Evolutionary conservation across 306 rosid genomes (phyloP).

Genomic region (Vigna angularis): DNA sequence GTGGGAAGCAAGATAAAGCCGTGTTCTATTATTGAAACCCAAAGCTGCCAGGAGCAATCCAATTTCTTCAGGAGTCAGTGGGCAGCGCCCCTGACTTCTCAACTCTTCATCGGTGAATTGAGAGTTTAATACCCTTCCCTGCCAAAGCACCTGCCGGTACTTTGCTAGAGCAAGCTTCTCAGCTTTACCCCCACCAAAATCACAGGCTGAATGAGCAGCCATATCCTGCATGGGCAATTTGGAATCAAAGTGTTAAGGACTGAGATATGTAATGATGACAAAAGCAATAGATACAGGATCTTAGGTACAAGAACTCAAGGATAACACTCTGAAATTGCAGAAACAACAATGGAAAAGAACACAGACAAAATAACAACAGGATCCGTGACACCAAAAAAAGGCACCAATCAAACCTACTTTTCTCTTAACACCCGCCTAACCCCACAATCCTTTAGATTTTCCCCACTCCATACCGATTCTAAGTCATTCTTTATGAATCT

Average conservation of each 20-base stretch:
- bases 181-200: conserved; percentile 98
- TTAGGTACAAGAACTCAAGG: neutral
- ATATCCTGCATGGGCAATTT: conserved; percentile 71
- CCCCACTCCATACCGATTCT: neutral
- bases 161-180: conserved; percentile 92
- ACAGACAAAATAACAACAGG: neutral
- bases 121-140: conserved; percentile 93
- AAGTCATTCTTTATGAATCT: neutral
- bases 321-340: neutral
- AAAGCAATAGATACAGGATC: neutral
- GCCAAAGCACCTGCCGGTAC: conserved; percentile 90
- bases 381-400: neutral
- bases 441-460: neutral
- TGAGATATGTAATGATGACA: neutral
- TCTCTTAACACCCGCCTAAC: neutral
- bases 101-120: conserved; percentile 92
- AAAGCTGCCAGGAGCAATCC: conserved; percentile 92
- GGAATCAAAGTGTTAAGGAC: conserved; percentile 9
- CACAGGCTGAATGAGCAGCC: conserved; percentile 99
- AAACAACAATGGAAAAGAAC: neutral
- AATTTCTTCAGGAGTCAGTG: conserved; percentile 96
- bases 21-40: conserved; percentile 90
- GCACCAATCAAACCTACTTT: neutral
- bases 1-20: conserved; percentile 97
- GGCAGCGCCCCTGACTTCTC: conserved; percentile 98